These are phyloP conservation scores for Yamadazyma nakazawae DNA, from an alignment of 805 yeast genomes.

Conservation along the genomic window DNA sequence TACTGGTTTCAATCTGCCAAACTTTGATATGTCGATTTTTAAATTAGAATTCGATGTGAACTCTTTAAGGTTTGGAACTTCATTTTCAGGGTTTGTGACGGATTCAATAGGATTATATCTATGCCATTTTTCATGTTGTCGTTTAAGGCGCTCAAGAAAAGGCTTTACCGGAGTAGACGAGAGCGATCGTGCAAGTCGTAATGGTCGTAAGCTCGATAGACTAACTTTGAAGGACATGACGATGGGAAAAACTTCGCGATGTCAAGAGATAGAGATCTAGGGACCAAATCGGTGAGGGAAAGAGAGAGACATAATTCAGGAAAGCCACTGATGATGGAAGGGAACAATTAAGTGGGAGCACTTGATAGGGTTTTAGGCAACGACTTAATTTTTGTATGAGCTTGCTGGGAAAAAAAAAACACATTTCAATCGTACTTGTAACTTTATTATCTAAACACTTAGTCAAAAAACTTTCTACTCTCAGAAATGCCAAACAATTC, in stretches of 20 bases:
- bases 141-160: not conserved
- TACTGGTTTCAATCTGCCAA: conserved; percentile 34
- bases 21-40: conserved; percentile 9
- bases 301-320: not conserved
- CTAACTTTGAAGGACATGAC: not conserved
- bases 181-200: not conserved
- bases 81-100: conserved; percentile 8
- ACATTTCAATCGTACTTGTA: not conserved
- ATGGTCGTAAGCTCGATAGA: not conserved
- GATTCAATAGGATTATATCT: conserved; percentile 10
- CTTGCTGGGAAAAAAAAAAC: not conserved
- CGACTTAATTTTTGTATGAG: no score
- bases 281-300: not conserved
- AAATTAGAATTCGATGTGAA: conserved; percentile 15
- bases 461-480: conserved; percentile 89
- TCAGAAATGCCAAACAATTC: conserved; percentile 84
- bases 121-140: not conserved
- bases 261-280: not conserved
- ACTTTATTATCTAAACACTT: conserved; percentile 15
- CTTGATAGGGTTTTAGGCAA: no score
- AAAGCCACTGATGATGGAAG: not conserved
- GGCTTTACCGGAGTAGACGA: not conserved
- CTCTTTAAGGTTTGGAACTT: conserved; percentile 13
- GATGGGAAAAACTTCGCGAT: not conserved
- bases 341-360: not conserved